These are phyloP conservation scores for Aspergillus egyptiacus DNA, from an alignment of 495 filamentous ascomycete genomes.

Conservation along the genomic window DNA sequence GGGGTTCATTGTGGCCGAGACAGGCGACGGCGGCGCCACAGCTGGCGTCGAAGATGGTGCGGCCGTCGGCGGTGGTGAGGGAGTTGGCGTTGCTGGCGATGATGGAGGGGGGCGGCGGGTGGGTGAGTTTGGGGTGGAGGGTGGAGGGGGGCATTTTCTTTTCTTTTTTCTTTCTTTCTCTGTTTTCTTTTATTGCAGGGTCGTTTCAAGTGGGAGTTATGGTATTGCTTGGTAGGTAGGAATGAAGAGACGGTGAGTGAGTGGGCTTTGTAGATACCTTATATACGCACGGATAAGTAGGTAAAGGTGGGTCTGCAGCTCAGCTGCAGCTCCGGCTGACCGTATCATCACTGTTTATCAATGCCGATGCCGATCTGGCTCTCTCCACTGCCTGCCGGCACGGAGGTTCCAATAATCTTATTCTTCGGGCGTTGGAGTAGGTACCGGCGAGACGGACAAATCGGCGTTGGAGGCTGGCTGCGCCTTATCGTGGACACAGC, in stretches of 20 bases:
- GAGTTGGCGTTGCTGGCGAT: conserved; percentile 5
- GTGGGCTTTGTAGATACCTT: too few relatives aligned
- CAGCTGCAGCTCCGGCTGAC: too few relatives aligned
- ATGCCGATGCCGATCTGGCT: neutral
- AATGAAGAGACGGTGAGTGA: too few relatives aligned
- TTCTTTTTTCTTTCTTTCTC: too few relatives aligned
- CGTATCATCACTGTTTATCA: neutral
- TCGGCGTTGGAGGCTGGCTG: neutral
- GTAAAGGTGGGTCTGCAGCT: neutral
- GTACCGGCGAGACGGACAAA: neutral
- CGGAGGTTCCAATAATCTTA: too few relatives aligned
- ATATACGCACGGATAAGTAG: too few relatives aligned
- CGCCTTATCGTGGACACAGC: neutral
- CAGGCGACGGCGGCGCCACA: conserved; percentile 32
- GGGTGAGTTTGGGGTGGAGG: conserved; percentile 3
- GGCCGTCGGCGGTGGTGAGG: conserved; percentile 6
- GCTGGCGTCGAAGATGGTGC: conserved; percentile 44
- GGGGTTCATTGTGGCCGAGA: conserved; percentile 16
- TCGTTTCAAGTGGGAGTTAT: too few relatives aligned
- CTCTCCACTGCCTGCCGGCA: neutral
- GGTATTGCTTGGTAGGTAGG: too few relatives aligned
- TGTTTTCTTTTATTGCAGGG: neutral
- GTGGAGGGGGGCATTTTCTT: neutral
- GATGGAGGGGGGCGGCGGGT: neutral
- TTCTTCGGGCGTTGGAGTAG: neutral